Evolutionary conservation across 2,329 filamentous ascomycete genomes (phyloP).

Genomic region (Pestalotiopsis sp.): DNA sequence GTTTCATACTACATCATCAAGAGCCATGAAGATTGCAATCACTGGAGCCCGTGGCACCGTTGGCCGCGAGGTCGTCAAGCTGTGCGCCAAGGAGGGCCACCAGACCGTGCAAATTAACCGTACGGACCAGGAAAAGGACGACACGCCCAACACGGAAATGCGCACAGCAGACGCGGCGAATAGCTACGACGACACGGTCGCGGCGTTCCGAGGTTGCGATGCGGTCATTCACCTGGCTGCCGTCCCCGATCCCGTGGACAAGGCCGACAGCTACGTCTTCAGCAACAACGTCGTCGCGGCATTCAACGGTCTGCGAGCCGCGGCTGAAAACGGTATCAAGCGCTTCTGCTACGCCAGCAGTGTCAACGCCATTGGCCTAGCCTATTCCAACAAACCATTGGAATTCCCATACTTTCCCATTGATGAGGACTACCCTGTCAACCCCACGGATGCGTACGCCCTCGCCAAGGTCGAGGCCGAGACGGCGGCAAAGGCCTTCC

Average conservation of each 20-base stretch:
- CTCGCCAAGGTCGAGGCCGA: constrained; percentile 38
- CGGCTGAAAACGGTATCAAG: constrained; percentile 34
- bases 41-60: constrained; percentile 35
- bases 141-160: constrained; percentile 33
- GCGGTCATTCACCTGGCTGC: constrained; percentile 37
- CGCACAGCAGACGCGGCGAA: constrained; percentile 32
- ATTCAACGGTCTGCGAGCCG: constrained; percentile 40
- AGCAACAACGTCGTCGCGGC: constrained; percentile 37
- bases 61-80: constrained; percentile 1
- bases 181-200: constrained; percentile 31
- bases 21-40: constrained; percentile 40
- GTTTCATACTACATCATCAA: background rate
- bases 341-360: constrained; percentile 37
- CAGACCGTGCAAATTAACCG: constrained; percentile 35
- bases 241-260: constrained; percentile 28
- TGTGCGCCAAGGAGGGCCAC: constrained; percentile 24
- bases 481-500: constrained; percentile 33
- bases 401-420: constrained; percentile 38
- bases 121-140: constrained; percentile 28
- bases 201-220: constrained; percentile 35
- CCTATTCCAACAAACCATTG: constrained; percentile 35
- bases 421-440: constrained; percentile 33
- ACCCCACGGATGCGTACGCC: constrained; percentile 36
- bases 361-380: constrained; percentile 39
- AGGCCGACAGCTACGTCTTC: constrained; percentile 32